phyloP scores from a whole-genome alignment of 2,329 filamentous ascomycete genomes.

The Talaromyces rugulosus region DNA sequence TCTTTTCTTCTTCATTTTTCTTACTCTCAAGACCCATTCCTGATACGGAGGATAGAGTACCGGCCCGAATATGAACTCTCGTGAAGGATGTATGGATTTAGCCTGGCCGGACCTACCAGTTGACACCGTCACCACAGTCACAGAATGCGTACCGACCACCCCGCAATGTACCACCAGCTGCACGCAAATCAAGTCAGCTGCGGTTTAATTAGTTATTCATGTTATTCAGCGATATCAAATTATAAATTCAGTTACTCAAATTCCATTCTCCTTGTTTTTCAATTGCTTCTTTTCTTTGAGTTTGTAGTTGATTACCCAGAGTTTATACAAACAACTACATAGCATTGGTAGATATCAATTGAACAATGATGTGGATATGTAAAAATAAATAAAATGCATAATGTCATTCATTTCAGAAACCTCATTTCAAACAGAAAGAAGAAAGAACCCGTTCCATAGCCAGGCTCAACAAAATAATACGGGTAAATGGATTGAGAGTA shows the following conservation, averaged over 20 bases:
- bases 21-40: neutral
- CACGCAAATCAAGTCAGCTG: neutral
- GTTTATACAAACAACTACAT: too few relatives aligned
- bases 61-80: neutral
- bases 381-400: neutral
- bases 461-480: neutral
- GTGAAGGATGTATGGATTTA: conserved; percentile 1
- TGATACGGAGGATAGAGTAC: neutral
- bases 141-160: neutral
- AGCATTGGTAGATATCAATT: neutral
- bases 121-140: neutral
- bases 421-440: neutral
- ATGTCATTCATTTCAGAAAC: neutral
- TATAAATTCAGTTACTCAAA: neutral
- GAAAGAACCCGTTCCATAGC: conserved; percentile 4
- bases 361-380: neutral
- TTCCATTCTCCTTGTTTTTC: neutral
- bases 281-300: neutral
- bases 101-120: neutral
- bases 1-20: neutral
- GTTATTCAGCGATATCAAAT: neutral
- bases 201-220: neutral
- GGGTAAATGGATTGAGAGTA: neutral
- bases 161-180: neutral
- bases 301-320: neutral